Conservation (phyloP, 805 yeast genomes). For the Candida chauliodis region DNA sequence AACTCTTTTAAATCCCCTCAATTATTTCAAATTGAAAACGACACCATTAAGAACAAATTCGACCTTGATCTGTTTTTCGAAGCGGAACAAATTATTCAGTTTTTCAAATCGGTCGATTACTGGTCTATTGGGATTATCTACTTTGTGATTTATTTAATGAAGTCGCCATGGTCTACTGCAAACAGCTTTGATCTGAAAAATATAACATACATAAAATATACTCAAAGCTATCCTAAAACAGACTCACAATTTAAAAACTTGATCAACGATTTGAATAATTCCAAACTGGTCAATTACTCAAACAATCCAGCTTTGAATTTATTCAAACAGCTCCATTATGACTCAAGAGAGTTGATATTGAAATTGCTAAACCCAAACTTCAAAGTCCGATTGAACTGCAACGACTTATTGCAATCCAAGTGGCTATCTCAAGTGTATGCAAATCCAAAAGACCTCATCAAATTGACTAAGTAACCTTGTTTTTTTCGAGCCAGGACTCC, state of each 20-base stretch:
- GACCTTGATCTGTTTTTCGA: conserved; percentile 10
- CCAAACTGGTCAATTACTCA: conserved; percentile 14
- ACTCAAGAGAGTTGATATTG: conserved; percentile 29
- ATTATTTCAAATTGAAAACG: conserved; percentile 26
- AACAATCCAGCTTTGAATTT: conserved; percentile 30
- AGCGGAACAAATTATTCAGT: not conserved
- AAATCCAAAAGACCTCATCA: conserved; percentile 30
- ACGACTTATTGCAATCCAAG: conserved; percentile 25
- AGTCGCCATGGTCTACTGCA: conserved; percentile 48
- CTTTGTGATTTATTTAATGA: conserved; percentile 40
- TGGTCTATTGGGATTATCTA: conserved; percentile 54
- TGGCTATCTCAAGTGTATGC: conserved; percentile 42
- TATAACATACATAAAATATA: conserved; percentile 18
- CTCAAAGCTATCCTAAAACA: conserved; percentile 24
- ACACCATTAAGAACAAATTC: conserved; percentile 8
- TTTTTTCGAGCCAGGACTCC: not conserved
- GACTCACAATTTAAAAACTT: conserved; percentile 12
- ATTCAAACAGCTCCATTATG: conserved; percentile 36
- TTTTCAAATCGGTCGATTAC: conserved; percentile 39
- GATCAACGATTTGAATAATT: conserved; percentile 20
- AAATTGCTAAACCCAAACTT: conserved; percentile 33
- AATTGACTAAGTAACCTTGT: conserved; percentile 8
- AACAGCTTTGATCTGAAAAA: conserved; percentile 20
- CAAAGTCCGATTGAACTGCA: conserved; percentile 19
- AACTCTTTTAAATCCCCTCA: conserved; percentile 56